phyloP scores from a whole-genome alignment of 1,284 basidiomycete genomes.

The Ustanciosporium gigantosporum region DNA sequence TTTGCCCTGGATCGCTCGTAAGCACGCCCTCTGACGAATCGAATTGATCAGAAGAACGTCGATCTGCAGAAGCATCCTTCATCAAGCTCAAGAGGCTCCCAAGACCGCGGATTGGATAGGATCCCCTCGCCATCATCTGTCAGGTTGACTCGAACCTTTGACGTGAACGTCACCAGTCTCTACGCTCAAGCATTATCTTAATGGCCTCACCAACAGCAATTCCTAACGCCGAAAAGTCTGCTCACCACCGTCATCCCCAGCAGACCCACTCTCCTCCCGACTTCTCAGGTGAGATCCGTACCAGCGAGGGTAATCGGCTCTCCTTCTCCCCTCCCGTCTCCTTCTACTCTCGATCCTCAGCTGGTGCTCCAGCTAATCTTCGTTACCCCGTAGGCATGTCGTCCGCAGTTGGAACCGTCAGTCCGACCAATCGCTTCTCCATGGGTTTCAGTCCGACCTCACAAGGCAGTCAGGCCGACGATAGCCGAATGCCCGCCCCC shows the following conservation, averaged over 20 bases:
- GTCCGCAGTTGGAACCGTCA: slow-evolving; percentile 10
- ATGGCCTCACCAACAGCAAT: slow-evolving; percentile 50
- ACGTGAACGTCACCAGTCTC: too few relatives aligned
- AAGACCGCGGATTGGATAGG: too few relatives aligned
- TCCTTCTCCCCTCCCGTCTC: slow-evolving; percentile 29
- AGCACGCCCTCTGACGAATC: too few relatives aligned
- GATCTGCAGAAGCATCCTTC: too few relatives aligned
- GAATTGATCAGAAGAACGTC: too few relatives aligned
- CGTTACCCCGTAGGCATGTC: slow-evolving; percentile 24
- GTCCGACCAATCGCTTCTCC: slow-evolving; percentile 25
- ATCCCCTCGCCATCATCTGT: too few relatives aligned
- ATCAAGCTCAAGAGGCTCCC: too few relatives aligned
- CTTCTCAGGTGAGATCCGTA: slow-evolving; percentile 31
- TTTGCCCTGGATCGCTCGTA: slow-evolving; percentile 37
- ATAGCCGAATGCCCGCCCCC: slow-evolving; percentile 19
- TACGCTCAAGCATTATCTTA: too few relatives aligned
- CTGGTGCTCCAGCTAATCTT: slow-evolving; percentile 4
- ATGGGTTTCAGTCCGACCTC: slow-evolving; percentile 19
- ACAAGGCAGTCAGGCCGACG: background rate
- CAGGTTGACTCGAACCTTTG: too few relatives aligned
- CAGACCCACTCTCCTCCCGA: slow-evolving; percentile 6
- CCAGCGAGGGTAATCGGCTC: slow-evolving; percentile 28
- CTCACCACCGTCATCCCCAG: slow-evolving; percentile 34
- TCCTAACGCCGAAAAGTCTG: slow-evolving; percentile 43
- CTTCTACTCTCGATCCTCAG: slow-evolving; percentile 34